Evolutionary conservation across 2,329 filamentous ascomycete species (phyloP), one percentile per base, ranked within the genome.

Genomic region (Colletotrichum chlorophyti): DNA sequence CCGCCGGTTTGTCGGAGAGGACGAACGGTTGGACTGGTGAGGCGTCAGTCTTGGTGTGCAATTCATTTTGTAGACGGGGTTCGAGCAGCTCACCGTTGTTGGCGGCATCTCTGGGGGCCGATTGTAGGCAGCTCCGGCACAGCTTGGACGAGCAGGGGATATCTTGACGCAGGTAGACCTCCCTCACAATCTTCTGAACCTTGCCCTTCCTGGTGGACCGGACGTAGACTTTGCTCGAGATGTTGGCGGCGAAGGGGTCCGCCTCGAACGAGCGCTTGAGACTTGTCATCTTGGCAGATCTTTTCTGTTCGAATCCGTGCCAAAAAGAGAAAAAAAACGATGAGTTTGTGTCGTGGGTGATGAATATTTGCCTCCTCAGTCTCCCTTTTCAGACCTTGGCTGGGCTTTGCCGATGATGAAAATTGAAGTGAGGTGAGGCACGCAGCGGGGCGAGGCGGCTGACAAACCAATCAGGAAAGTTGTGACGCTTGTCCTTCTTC

Each of bases 141-240:
- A 99, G 80, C 74, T 89, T 90, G 23, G 94, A 98, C 29, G 94
- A 97, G 79, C 95, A 99, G 46, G 95, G 94, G 69, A 99, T 98
- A 73, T 99, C 95, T 77, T 94, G 91, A 74, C 95, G 87, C 61
- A 99, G 83, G 76, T 99, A 99, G 63, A 98, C 84, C 79, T 99
- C 95, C 69, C 93, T 88, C 65, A 99, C 95, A 70, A 99, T 96
- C 82, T 99, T 99, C 75, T 98, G 95, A 60, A 98, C 94, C 79
- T 97, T 97, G 75, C 95, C 95, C 74, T 88, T 95, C 76, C 91
- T 93, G 43, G 94, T 96, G 23, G 95, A 97, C 60, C 95, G 86
- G 63, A 99, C 91, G 71, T 96, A 99, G 68, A 96, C 87, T 78
- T 98, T 99, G 84, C 90, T 97, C 27, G 93, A 94, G 64, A 98